These are phyloP conservation scores for Solanum hybrid DNA, from an alignment of 305 asterid species.

Conservation along the genomic window DNA sequence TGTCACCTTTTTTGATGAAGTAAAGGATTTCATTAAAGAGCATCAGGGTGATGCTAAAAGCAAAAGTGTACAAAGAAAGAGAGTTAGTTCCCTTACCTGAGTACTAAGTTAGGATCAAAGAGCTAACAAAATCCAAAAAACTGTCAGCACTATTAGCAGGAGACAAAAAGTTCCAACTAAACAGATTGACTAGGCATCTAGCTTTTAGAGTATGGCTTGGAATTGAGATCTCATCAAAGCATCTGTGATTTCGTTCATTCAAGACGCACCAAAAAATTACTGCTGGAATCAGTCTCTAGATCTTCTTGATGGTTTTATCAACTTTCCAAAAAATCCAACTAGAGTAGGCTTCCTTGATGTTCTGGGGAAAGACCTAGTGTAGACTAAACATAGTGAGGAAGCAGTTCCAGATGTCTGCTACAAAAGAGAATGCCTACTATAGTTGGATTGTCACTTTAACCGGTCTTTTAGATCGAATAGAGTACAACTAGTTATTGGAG, in stretches of 20 bases:
- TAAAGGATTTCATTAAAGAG: background rate
- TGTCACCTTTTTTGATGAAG: background rate
- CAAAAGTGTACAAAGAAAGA: background rate
- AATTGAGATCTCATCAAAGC: background rate
- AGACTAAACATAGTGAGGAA: background rate
- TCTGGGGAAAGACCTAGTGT: background rate
- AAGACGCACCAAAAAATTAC: background rate
- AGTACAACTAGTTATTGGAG: background rate
- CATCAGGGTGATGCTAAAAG: background rate
- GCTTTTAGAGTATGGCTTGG: background rate
- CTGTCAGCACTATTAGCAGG: background rate
- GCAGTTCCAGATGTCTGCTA: background rate
- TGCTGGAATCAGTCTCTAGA: background rate
- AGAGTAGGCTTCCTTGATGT: background rate
- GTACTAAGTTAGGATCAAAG: background rate
- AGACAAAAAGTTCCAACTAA: background rate
- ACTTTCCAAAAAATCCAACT: background rate
- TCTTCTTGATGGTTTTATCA: background rate
- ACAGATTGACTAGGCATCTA: background rate
- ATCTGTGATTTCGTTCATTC: background rate
- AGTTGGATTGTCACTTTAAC: background rate
- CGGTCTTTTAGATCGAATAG: background rate
- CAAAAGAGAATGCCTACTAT: background rate
- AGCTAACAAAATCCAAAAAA: too few relatives aligned
- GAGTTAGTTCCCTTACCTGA: background rate